A percentile compares a stretch with the other conserved stretches of the same genome.
Evolutionary conservation across 192 early-diverging fungal species (phyloP).

Genomic region (Coemansia sp.): DNA sequence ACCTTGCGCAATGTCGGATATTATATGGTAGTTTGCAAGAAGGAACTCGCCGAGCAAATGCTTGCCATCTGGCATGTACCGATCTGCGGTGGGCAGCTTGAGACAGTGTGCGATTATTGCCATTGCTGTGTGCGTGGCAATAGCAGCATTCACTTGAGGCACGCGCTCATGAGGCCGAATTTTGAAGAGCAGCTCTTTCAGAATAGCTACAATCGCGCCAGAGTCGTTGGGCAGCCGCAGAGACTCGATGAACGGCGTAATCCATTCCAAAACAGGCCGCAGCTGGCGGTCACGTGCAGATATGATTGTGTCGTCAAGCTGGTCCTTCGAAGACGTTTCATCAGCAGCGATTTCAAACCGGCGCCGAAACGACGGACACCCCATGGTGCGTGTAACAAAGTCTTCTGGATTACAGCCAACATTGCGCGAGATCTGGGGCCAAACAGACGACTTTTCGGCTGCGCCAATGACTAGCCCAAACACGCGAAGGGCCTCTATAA

Average conservation of each 20-base stretch:
- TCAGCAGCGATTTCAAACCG: constrained; percentile 8
- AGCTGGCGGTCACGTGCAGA: constrained; percentile 18
- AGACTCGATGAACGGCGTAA: constrained; percentile 46
- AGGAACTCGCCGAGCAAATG: constrained; percentile 36
- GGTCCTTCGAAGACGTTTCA: not conserved
- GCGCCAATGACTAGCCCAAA: constrained; percentile 31
- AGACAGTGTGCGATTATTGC: constrained; percentile 43
- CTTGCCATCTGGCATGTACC: constrained; percentile 13
- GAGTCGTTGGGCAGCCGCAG: constrained; percentile 28
- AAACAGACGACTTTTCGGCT: constrained; percentile 14
- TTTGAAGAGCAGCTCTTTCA: constrained; percentile 23
- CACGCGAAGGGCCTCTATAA: constrained; percentile 34
- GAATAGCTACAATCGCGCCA: constrained; percentile 22
- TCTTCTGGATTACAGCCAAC: constrained; percentile 5
- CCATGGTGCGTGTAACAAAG: constrained; percentile 23
- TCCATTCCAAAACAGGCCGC: constrained; percentile 42
- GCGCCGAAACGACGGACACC: constrained; percentile 11
- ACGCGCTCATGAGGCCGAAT: constrained; percentile 18
- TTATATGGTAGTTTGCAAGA: constrained; percentile 11
- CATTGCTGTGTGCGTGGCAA: constrained; percentile 36
- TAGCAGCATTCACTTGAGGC: constrained; percentile 14
- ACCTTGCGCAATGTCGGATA: constrained; percentile 36
- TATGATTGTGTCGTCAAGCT: constrained; percentile 18
- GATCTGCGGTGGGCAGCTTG: constrained; percentile 27
- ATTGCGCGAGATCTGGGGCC: constrained; percentile 19